These are phyloP conservation scores for Fusarium fracticaudum DNA, from an alignment of 2,329 filamentous ascomycete genomes.

Conservation along the genomic window DNA sequence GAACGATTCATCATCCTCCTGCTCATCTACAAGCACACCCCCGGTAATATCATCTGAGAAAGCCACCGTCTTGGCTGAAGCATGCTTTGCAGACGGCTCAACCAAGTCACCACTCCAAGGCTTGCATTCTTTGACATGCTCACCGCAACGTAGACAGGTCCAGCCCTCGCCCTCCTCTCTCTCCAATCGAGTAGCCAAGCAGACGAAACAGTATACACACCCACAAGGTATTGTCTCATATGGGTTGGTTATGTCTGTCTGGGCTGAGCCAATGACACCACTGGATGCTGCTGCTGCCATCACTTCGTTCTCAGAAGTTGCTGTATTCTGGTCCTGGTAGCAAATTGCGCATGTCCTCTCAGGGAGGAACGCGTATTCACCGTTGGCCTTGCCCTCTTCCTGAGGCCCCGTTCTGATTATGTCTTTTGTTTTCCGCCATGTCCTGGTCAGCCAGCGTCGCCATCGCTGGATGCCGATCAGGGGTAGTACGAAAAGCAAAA, in stretches of 20 bases:
- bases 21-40: constrained; percentile 45
- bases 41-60: constrained; percentile 66
- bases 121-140: constrained; percentile 82
- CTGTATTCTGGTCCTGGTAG: constrained; percentile 87
- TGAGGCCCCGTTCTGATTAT: constrained; percentile 62
- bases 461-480: constrained; percentile 95
- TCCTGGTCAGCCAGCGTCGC: constrained; percentile 86
- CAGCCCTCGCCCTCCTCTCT: constrained; percentile 94
- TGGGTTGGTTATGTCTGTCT: constrained; percentile 95
- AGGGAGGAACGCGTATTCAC: constrained; percentile 86
- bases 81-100: constrained; percentile 59
- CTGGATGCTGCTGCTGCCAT: constrained; percentile 75
- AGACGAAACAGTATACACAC: constrained; percentile 96
- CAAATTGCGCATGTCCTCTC: constrained; percentile 97
- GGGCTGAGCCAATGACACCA: constrained; percentile 85
- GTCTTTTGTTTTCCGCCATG: constrained; percentile 83
- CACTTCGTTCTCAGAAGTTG: constrained; percentile 78
- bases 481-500: constrained; percentile 95
- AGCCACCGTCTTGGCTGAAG: constrained; percentile 66
- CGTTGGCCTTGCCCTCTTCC: constrained; percentile 65
- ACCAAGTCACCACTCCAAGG: constrained; percentile 94
- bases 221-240: constrained; percentile 91
- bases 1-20: constrained; percentile 33
- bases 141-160: constrained; percentile 89
- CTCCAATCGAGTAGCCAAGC: constrained; percentile 88